A percentile compares a stretch with the other conserved stretches of the same genome.
Conservation (phyloP, 495 filamentous ascomycete species). For the Penicillium bovifimosum region DNA sequence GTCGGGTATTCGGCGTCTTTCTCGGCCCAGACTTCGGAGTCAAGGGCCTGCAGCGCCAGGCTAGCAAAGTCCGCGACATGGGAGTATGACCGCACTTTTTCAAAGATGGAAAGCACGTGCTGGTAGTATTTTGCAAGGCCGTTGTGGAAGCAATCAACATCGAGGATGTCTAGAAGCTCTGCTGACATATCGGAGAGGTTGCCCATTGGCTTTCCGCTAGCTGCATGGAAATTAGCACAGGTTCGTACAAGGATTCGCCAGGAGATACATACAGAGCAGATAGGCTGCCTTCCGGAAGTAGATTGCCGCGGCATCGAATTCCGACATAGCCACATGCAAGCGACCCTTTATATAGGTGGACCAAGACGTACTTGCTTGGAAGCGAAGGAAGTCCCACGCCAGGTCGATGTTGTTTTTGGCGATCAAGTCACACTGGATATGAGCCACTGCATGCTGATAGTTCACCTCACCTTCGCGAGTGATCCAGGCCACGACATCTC, state of each 20-base stretch:
- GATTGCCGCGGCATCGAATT: conserved; percentile 64
- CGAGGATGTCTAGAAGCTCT: conserved; percentile 63
- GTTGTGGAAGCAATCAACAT: conserved; percentile 65
- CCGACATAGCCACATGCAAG: conserved; percentile 64
- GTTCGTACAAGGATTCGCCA: not conserved
- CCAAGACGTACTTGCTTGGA: conserved; percentile 61
- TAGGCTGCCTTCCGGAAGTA: conserved; percentile 80
- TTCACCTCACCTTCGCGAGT: conserved; percentile 41
- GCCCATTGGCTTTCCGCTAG: conserved; percentile 40
- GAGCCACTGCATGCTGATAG: conserved; percentile 43
- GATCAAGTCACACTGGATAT: conserved; percentile 66
- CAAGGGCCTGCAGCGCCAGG: conserved; percentile 64
- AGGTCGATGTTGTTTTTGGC: conserved; percentile 64
- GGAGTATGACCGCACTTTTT: conserved; percentile 65
- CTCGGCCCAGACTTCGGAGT: conserved; percentile 36
- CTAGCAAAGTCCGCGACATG: conserved; percentile 81
- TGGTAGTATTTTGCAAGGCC: conserved; percentile 80
- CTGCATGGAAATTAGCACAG: conserved; percentile 20
- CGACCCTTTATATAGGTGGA: conserved; percentile 83
- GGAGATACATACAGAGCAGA: conserved; percentile 61
- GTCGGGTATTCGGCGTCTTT: conserved; percentile 34
- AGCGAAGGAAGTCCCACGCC: conserved; percentile 69
- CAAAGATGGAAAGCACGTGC: conserved; percentile 78
- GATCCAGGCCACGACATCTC: conserved; percentile 47
- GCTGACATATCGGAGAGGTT: conserved; percentile 47